These are phyloP conservation scores for Cutaneotrichosporon sp. DNA, from an alignment of 1,284 basidiomycete species.

Conservation along the genomic window DNA sequence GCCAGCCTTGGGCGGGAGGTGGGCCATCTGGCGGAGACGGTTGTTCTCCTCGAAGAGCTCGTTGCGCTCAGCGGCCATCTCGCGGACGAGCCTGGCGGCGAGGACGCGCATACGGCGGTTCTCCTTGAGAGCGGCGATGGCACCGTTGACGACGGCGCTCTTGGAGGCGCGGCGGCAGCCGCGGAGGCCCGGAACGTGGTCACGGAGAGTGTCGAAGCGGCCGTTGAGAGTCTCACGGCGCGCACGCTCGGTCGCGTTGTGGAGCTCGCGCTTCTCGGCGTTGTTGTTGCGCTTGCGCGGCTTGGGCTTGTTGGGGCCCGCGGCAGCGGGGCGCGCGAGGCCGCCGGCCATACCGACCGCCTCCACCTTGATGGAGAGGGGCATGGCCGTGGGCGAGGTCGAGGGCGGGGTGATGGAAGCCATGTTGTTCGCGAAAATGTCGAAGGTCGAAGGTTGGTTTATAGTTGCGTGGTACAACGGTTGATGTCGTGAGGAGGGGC, in stretches of 20 bases:
- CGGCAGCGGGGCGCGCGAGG: conserved; percentile 26
- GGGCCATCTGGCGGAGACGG: conserved; percentile 76
- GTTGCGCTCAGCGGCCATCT: conserved; percentile 73
- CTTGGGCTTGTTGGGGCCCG: conserved; percentile 70
- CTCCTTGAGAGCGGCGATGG: conserved; percentile 78
- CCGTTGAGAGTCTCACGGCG: conserved; percentile 87
- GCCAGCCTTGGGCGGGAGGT: conserved; percentile 63
- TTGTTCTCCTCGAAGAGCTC: conserved; percentile 79
- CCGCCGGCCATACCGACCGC: conserved; percentile 25
- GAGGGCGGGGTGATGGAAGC: conserved; percentile 33
- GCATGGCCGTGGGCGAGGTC: conserved; percentile 28
- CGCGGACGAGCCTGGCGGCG: conserved; percentile 72
- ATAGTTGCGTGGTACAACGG: conserved; percentile 1
- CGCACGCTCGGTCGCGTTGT: conserved; percentile 92
- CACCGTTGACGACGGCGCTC: conserved; percentile 90
- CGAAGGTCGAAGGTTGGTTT: background rate
- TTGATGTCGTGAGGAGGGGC: conserved; percentile 1
- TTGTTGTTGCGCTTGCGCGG: conserved; percentile 76
- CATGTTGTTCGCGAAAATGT: background rate
- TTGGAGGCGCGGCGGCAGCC: conserved; percentile 89
- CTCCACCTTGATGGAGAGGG: background rate
- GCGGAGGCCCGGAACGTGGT: conserved; percentile 82
- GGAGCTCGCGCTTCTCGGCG: conserved; percentile 86
- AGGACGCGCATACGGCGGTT: conserved; percentile 75
- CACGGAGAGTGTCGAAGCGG: conserved; percentile 81